phyloP scores from a whole-genome alignment of 2,329 filamentous ascomycete genomes.

The Claviceps spartinae region DNA sequence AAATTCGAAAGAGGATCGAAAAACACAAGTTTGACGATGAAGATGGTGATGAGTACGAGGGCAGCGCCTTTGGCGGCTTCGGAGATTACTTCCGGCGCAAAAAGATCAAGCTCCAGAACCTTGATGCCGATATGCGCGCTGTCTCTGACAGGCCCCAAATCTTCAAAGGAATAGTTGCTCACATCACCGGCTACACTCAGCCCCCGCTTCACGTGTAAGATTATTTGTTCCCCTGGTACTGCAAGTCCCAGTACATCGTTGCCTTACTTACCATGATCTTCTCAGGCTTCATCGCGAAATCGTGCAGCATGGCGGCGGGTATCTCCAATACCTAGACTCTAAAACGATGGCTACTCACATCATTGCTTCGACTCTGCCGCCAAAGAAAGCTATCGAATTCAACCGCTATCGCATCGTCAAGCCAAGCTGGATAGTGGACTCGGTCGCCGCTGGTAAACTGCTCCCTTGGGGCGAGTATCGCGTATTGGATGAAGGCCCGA shows the following conservation, averaged over 20 bases:
- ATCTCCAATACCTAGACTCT: conserved; percentile 84
- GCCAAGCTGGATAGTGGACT: conserved; percentile 88
- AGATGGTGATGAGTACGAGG: conserved; percentile 79
- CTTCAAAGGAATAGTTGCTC: conserved; percentile 80
- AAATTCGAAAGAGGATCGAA: conserved; percentile 48
- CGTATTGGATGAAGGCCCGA: conserved; percentile 69
- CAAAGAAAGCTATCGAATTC: conserved; percentile 87
- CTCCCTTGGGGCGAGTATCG: conserved; percentile 79
- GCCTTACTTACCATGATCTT: conserved; percentile 7
- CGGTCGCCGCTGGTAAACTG: conserved; percentile 64
- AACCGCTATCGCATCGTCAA: conserved; percentile 81
- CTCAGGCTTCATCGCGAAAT: conserved; percentile 61
- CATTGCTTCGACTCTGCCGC: conserved; percentile 77
- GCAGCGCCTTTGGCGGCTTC: conserved; percentile 79
- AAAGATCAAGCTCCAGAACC: conserved; percentile 93
- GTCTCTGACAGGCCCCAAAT: conserved; percentile 61
- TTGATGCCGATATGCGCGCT: conserved; percentile 69
- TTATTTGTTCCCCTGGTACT: neutral
- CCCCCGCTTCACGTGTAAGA: conserved; percentile 69
- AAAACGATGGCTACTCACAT: conserved; percentile 96
- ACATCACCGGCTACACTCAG: conserved; percentile 93
- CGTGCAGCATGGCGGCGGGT: conserved; percentile 85
- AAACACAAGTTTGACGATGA: conserved; percentile 64
- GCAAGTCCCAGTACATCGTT: neutral
- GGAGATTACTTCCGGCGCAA: conserved; percentile 87